phyloP scores from a whole-genome alignment of 1,284 basidiomycete species.

The Tetrapyrgos nigripes region DNA sequence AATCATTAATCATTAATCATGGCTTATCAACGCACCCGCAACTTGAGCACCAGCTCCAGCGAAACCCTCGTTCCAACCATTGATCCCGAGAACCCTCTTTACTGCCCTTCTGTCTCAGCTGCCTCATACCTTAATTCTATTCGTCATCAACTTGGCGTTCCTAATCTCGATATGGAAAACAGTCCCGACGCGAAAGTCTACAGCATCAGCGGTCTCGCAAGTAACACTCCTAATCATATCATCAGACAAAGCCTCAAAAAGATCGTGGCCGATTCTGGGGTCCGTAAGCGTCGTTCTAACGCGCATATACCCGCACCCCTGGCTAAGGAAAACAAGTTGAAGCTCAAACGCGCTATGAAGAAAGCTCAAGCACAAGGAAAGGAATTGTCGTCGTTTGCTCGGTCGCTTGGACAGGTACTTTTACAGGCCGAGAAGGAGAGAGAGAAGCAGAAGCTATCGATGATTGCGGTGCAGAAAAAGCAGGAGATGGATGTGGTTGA shows the following conservation, averaged over 20 bases:
- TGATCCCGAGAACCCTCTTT: conserved; percentile 42
- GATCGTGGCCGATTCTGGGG: not conserved
- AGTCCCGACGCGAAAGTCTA: no score
- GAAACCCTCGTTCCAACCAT: conserved; percentile 6
- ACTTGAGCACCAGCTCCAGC: no score
- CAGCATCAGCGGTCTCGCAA: no score
- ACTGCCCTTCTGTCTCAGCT: conserved; percentile 51
- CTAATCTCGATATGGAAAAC: no score
- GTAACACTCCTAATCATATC: no score
- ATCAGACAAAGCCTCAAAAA: no score
- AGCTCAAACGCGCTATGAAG: not conserved
- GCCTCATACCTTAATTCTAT: conserved; percentile 43
- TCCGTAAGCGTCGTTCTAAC: not conserved
- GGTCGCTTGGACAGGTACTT: conserved; percentile 6
- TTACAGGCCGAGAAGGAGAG: not conserved
- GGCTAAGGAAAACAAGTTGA: no score
- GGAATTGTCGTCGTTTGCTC: conserved; percentile 10
- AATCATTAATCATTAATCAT: no score
- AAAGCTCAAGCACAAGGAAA: not conserved
- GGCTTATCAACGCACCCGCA: no score
- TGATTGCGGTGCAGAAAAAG: conserved; percentile 3
- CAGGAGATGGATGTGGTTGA: not conserved
- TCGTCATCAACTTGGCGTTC: conserved; percentile 7
- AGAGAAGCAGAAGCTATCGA: not conserved
- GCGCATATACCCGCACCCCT: not conserved